A percentile compares a stretch with the other conserved stretches of the same genome.
Evolutionary conservation across 1,139 yeast genomes (phyloP).

Genomic region (Taiozyma sp.): DNA sequence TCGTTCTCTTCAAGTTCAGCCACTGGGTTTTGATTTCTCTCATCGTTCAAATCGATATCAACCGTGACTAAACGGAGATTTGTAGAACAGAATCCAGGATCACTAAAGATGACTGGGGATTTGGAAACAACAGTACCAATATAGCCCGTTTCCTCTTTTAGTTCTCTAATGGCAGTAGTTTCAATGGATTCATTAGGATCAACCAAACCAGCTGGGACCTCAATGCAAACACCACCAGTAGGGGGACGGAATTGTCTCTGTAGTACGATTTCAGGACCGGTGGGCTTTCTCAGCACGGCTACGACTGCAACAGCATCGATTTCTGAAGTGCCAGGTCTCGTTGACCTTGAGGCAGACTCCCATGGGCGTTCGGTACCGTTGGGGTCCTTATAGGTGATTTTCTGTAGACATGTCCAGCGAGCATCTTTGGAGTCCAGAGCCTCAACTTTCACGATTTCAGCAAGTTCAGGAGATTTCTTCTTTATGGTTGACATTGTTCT

Average conservation of each 20-base stretch:
- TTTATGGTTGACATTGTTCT: conserved; percentile 23
- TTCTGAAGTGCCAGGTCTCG: conserved; percentile 62
- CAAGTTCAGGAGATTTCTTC: conserved; percentile 29
- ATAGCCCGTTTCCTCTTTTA: conserved; percentile 91
- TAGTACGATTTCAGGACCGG: conserved; percentile 56
- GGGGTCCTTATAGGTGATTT: conserved; percentile 68
- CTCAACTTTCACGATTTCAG: conserved; percentile 31
- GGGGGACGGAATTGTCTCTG: conserved; percentile 95
- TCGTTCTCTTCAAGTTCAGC: conserved; percentile 84
- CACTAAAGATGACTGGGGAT: conserved; percentile 66
- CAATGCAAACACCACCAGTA: conserved; percentile 79
- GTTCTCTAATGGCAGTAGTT: conserved; percentile 80
- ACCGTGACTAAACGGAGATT: conserved; percentile 78
- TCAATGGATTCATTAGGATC: conserved; percentile 81
- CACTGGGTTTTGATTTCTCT: conserved; percentile 62
- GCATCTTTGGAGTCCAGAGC: conserved; percentile 38
- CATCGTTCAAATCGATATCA: conserved; percentile 63
- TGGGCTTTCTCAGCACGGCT: conserved; percentile 55
- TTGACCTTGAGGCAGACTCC: conserved; percentile 88
- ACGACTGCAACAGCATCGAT: conserved; percentile 89
- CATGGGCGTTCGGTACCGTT: conserved; percentile 58
- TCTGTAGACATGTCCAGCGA: conserved; percentile 57
- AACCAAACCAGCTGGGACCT: conserved; percentile 91
- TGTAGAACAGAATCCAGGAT: conserved; percentile 94
- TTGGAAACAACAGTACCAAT: conserved; percentile 45